Evolutionary conservation across 1,284 basidiomycete genomes (phyloP).

Genomic region (Marasmius tenuissimus): DNA sequence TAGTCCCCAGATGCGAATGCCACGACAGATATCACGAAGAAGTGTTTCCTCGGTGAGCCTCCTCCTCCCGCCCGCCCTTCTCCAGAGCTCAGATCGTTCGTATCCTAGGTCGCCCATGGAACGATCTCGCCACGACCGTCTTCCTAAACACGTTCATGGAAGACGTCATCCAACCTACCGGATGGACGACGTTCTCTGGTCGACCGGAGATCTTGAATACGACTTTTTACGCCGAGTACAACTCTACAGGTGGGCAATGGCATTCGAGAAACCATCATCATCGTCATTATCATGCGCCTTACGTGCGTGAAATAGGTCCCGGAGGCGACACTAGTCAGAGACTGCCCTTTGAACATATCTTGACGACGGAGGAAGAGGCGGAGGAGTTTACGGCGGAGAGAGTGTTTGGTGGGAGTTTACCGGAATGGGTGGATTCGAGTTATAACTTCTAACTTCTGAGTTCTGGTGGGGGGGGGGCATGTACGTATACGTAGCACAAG

Average conservation of each 20-base stretch:
- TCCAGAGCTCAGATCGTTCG: neutral
- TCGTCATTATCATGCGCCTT: neutral
- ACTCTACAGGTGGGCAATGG: constrained; percentile 46
- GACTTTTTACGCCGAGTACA: constrained; percentile 60
- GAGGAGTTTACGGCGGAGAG: constrained; percentile 42
- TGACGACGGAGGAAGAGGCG: constrained; percentile 41
- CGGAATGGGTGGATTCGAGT: constrained; percentile 55
- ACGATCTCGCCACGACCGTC: constrained; percentile 54
- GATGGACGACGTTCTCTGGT: constrained; percentile 52
- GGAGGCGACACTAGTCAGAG: constrained; percentile 50
- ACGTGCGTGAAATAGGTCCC: constrained; percentile 39
- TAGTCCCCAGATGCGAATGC: constrained; percentile 63
- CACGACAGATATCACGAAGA: constrained; percentile 41
- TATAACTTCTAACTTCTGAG: constrained; percentile 27
- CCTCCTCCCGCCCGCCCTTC: constrained; percentile 14
- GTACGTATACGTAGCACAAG: too few species aligned
- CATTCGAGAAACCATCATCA: neutral
- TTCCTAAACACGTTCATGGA: constrained; percentile 62
- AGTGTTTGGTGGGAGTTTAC: constrained; percentile 45
- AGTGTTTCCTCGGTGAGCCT: constrained; percentile 48
- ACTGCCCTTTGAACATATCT: constrained; percentile 46
- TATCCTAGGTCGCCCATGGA: constrained; percentile 62
- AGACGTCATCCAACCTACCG: constrained; percentile 48
- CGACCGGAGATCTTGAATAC: constrained; percentile 53
- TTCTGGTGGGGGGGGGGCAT: too few species aligned